Percentiles rank a stretch among this genome's conserved stretches.
These are phyloP conservation scores for Setaria italica DNA, from an alignment of 202 grass and related monocot genomes.

Conservation along the genomic window DNA sequence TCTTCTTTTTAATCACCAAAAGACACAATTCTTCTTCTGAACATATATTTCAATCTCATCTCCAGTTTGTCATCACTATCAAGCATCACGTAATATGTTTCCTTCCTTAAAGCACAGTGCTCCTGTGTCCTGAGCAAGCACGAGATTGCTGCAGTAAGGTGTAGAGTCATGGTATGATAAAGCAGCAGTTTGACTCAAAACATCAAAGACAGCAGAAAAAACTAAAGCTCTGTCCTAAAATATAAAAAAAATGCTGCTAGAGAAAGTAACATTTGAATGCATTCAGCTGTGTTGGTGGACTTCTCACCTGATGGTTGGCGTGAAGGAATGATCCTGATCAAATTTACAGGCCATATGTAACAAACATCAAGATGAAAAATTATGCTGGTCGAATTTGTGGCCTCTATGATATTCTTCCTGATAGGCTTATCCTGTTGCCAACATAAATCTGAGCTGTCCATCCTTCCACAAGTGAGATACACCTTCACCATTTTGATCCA, in stretches of 20 bases:
- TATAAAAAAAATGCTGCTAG: conserved; percentile 21
- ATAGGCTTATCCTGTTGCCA: conserved; percentile 13
- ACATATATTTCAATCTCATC: conserved; percentile 28
- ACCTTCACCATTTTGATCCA: conserved; percentile 33
- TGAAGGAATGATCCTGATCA: conserved; percentile 44
- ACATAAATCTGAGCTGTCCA: conserved; percentile 8
- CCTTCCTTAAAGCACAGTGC: conserved; percentile 10
- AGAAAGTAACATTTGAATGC: conserved; percentile 44
- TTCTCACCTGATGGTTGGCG: conserved; percentile 58
- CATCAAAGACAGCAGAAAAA: conserved; percentile 49
- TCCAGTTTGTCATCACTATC: conserved; percentile 37
- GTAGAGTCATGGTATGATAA: conserved; percentile 35
- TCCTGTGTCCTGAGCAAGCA: conserved; percentile 42
- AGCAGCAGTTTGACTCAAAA: conserved; percentile 45
- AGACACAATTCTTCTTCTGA: not conserved
- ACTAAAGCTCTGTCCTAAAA: conserved; percentile 27
- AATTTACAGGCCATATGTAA: conserved; percentile 42
- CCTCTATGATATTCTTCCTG: conserved; percentile 27
- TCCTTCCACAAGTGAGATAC: not conserved
- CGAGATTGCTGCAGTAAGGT: conserved; percentile 40
- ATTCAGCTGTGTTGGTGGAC: conserved; percentile 5
- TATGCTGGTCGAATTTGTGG: not conserved
- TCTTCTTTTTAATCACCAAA: not conserved
- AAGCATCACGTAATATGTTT: conserved; percentile 32
- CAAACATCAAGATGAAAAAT: conserved; percentile 52